Percentiles rank a stretch among this genome's conserved stretches.
Conservation (phyloP, 257 asterid genomes). For the Scutellaria barbata region DNA sequence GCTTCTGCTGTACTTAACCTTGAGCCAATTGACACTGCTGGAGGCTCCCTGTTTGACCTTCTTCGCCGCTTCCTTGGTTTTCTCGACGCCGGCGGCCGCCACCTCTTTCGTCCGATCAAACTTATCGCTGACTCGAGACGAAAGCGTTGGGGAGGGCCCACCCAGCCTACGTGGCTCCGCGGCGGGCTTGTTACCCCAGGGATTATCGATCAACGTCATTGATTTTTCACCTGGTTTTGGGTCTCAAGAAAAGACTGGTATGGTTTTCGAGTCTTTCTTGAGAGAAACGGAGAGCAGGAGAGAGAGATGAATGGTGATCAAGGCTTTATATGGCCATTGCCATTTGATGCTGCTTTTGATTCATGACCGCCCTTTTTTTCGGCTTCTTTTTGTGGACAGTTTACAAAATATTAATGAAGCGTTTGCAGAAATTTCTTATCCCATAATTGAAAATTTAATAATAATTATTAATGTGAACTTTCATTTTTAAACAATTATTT, state of each 20-base stretch:
- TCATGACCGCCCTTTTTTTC: not conserved
- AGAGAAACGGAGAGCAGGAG: not conserved
- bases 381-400: not conserved
- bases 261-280: conserved; percentile 30
- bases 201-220: conserved; percentile 37
- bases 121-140: conserved; percentile 35
- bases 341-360: not conserved
- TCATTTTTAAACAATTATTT: too few species aligned
- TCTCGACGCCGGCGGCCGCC: conserved; percentile 29
- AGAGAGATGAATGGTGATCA: not conserved
- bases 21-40: conserved; percentile 43
- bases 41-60: conserved; percentile 49
- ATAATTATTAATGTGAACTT: too few species aligned
- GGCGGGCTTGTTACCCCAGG: conserved; percentile 25
- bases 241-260: conserved; percentile 37
- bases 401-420: not conserved
- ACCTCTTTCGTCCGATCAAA: conserved; percentile 41
- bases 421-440: not conserved
- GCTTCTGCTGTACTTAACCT: conserved; percentile 36
- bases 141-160: conserved; percentile 40
- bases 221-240: not conserved
- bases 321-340: conserved; percentile 12
- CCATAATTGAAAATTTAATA: too few species aligned
- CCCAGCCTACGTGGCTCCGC: conserved; percentile 40
- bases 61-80: conserved; percentile 43